Conservation (phyloP, 1,284 basidiomycete genomes). For the Fomes fomentarius region DNA sequence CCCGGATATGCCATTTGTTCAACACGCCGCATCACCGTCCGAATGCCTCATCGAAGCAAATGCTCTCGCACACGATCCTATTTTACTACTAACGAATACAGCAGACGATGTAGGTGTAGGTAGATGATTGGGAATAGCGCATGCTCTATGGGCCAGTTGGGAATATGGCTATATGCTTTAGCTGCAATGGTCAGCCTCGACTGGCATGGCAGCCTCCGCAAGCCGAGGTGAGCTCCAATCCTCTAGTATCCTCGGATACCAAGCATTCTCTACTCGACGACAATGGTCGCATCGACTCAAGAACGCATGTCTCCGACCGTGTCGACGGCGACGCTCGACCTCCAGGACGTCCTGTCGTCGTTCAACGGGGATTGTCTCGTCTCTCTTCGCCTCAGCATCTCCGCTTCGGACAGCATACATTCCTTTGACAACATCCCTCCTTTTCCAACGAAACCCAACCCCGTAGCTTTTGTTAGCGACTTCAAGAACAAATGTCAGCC, state of each 20-base stretch:
- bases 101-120: too few species aligned
- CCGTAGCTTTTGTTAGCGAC: constrained; percentile 25
- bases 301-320: constrained; percentile 5
- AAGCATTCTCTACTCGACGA: neutral
- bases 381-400: constrained; percentile 31
- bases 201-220: neutral
- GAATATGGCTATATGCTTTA: too few species aligned
- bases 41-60: too few species aligned
- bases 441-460: constrained; percentile 29
- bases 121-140: too few species aligned
- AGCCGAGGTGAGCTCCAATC: neutral
- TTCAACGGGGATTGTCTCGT: constrained; percentile 31
- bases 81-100: too few species aligned
- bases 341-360: constrained; percentile 25
- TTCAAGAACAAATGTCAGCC: constrained; percentile 14
- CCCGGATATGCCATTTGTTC: too few species aligned
- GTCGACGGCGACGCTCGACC: constrained; percentile 28
- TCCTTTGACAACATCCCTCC: constrained; percentile 34
- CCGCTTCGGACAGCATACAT: constrained; percentile 29
- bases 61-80: too few species aligned
- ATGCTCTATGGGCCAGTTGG: too few species aligned
- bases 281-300: constrained; percentile 3
- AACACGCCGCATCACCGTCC: too few species aligned
- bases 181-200: too few species aligned
- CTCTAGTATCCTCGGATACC: neutral